Evolutionary conservation across 2,329 filamentous ascomycete species (phyloP), one percentile per base, ranked within the genome.

Genomic region (Aquanectria penicillioides): DNA sequence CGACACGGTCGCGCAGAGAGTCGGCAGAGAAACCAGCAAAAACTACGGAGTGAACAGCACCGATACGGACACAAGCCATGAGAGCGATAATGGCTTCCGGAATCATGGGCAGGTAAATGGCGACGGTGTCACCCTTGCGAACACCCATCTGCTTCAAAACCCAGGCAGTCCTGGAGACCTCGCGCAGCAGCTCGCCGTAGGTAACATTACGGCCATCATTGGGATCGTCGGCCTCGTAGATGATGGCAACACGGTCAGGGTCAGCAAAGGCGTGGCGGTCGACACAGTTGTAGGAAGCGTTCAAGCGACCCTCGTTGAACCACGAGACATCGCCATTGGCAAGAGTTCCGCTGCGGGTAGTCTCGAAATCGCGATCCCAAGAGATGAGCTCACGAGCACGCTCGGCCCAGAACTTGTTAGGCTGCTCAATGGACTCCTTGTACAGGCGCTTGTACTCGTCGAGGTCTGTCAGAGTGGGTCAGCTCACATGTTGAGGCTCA

Each of bases 41-140:
- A 65, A 99, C 91, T 53, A 99, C 94, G 0, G 95, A 98, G 86
- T 99, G 95, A 18, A 99, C 86, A 34, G 95, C 95, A 62, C 95
- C 95, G 69, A 99, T 97, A 74, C 95, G 92, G 31, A 89, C 82
- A 77, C 94, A 96, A 61, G 95, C 95, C 55, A 99, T 84, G 77
- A 99, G 92, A 51, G 95, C 90, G 71, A 99, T 84, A 57, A 99
- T 72, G 6, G 95, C 95, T 79, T 99, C 94, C 54, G 95, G 95
- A 77, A 99, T 97, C 95, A 99, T 99, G 76, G 95, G 95, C 65
- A 99, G 81, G 82, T 99, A 99, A 67, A 99, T 91, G 63, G 93
- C 95, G 56, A 99, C 94, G 5, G 94, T 97, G 79, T 99, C 95
- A 54, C 95, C 95, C 84, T 97, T 98, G 82, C 90, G 89, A 60